Conservation (phyloP, 164 flowering plant genomes). For the Piper longum region DNA sequence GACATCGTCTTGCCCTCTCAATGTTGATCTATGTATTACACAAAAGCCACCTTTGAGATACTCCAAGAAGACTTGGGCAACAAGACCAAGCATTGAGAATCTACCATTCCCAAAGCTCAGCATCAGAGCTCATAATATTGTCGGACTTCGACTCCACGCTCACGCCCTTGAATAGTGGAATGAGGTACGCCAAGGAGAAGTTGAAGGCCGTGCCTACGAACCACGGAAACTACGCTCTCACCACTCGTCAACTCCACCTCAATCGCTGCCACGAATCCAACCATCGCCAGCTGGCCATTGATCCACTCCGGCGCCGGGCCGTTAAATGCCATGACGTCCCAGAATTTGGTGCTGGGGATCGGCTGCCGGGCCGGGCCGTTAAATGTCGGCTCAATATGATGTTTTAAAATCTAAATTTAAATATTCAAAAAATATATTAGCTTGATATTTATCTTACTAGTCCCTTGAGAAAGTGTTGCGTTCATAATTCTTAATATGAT, state of each 20-base stretch:
- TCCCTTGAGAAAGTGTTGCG: too few species aligned
- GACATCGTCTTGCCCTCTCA: too few species aligned
- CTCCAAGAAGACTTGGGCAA: constrained; percentile 77
- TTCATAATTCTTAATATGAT: too few species aligned
- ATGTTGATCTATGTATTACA: too few species aligned
- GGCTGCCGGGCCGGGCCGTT: too few species aligned
- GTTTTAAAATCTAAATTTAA: too few species aligned
- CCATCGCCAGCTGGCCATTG: constrained; percentile 83
- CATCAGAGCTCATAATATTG: constrained; percentile 59
- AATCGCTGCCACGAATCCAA: constrained; percentile 71
- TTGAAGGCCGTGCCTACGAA: constrained; percentile 41
- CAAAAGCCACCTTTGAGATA: constrained; percentile 65
- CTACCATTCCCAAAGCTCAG: constrained; percentile 85
- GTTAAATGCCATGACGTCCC: constrained; percentile 54
- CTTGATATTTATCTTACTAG: too few species aligned
- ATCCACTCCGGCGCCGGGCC: constrained; percentile 89
- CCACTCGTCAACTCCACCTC: constrained; percentile 56
- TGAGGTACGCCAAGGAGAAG: constrained; percentile 52
- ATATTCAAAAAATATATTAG: too few species aligned
- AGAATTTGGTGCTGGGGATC: constrained; percentile 46
- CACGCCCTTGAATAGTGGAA: constrained; percentile 61
- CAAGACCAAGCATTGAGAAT: constrained; percentile 74
- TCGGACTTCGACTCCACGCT: constrained; percentile 39
- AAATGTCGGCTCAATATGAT: too few species aligned
- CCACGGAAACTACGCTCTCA: constrained; percentile 39